Evolutionary conservation across 2,329 filamentous ascomycete genomes (phyloP).

Genomic region (Botryotinia calthae): DNA sequence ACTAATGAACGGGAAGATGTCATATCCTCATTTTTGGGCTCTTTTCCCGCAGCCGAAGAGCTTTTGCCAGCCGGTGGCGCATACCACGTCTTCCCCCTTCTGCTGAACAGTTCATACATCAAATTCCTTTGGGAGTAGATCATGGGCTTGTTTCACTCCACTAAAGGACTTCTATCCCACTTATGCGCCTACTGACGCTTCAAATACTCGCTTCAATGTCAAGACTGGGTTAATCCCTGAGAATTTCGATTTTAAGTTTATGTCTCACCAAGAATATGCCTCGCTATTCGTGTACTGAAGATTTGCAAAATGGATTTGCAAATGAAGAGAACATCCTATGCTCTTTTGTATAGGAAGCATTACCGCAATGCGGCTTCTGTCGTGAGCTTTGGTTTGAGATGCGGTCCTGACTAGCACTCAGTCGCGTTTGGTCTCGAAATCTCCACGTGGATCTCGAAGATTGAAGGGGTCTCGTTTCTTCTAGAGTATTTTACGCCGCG

Average conservation of each 20-base stretch:
- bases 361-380: slow-evolving; percentile 19
- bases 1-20: slow-evolving; percentile 18
- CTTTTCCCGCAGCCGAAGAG: slow-evolving; percentile 13
- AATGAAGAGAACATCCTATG: slow-evolving; percentile 12
- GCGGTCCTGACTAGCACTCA: slow-evolving; percentile 15
- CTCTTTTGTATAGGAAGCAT: background rate
- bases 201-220: background rate
- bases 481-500: background rate
- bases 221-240: slow-evolving; percentile 12
- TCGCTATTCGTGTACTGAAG: slow-evolving; percentile 10
- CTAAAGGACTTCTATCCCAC: slow-evolving; percentile 17
- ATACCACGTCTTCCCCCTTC: slow-evolving; percentile 4
- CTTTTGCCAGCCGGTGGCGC: slow-evolving; percentile 19
- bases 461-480: slow-evolving; percentile 15
- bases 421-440: slow-evolving; percentile 4
- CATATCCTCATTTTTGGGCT: background rate
- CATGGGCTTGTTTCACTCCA: slow-evolving; percentile 16
- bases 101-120: slow-evolving; percentile 17
- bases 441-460: slow-evolving; percentile 13
- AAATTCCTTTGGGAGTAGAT: slow-evolving; percentile 1
- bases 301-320: slow-evolving; percentile 5
- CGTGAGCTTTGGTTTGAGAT: slow-evolving; percentile 2
- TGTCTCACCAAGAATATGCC: slow-evolving; percentile 14
- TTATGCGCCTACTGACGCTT: slow-evolving; percentile 15
- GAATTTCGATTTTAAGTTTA: background rate